Conservation (phyloP, 2,329 filamentous ascomycete genomes). For the Elsinoe batatas region DNA sequence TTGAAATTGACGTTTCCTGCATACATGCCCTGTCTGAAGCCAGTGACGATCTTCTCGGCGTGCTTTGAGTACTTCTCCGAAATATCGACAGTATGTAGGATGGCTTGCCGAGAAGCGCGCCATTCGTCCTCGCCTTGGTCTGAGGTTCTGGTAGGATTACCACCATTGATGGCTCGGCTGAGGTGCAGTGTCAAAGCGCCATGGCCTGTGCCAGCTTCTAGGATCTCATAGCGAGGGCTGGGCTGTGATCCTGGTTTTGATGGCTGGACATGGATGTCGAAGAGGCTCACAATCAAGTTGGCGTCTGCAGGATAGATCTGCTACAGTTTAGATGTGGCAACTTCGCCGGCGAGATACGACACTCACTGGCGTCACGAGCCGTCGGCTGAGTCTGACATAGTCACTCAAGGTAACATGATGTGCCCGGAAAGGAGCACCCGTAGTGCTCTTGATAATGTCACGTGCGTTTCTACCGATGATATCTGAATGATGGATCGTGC, state of each 20-base stretch:
- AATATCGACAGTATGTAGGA: constrained; percentile 67
- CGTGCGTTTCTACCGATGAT: constrained; percentile 56
- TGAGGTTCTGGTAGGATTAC: constrained; percentile 48
- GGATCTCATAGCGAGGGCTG: constrained; percentile 54
- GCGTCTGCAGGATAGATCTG: constrained; percentile 68
- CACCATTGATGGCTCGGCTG: constrained; percentile 64
- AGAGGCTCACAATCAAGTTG: constrained; percentile 61
- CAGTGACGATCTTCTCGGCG: constrained; percentile 54
- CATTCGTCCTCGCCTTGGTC: constrained; percentile 32
- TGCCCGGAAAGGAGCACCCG: constrained; percentile 43
- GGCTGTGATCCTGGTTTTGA: constrained; percentile 20
- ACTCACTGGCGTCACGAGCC: constrained; percentile 65
- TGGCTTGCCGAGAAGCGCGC: constrained; percentile 46
- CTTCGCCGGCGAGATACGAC: not conserved
- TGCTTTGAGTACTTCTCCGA: constrained; percentile 52
- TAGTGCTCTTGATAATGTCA: constrained; percentile 47
- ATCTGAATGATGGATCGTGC: constrained; percentile 40
- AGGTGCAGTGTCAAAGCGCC: constrained; percentile 68
- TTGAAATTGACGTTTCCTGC: constrained; percentile 63
- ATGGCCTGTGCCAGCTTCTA: constrained; percentile 80
- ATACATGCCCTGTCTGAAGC: constrained; percentile 63
- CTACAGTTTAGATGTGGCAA: not conserved
- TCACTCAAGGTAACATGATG: constrained; percentile 60
- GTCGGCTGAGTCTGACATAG: constrained; percentile 57
- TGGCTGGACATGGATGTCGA: constrained; percentile 58